These are phyloP conservation scores for Oryza meyeriana DNA, from an alignment of 176 grass and related monocot genomes.

Conservation along the genomic window DNA sequence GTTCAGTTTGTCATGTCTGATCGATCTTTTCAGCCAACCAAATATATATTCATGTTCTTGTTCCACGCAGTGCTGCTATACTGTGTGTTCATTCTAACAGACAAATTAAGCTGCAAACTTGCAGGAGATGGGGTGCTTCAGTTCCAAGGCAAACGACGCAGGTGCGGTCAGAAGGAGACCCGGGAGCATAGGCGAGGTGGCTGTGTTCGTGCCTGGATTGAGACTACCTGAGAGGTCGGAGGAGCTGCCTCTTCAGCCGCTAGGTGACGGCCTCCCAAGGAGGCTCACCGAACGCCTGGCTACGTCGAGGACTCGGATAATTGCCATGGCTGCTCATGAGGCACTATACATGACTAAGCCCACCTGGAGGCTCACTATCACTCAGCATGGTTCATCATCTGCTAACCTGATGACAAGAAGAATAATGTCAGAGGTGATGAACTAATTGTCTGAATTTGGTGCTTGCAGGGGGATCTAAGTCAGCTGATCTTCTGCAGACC, in stretches of 20 bases:
- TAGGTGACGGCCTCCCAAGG: conserved; percentile 45
- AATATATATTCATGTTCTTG: not conserved
- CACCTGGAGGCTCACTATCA: conserved; percentile 46
- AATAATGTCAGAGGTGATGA: not conserved
- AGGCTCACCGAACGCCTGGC: conserved; percentile 50
- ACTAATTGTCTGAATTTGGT: not conserved
- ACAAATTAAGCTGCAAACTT: not conserved
- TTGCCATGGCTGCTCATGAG: conserved; percentile 62
- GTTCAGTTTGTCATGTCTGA: not conserved
- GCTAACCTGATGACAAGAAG: not conserved
- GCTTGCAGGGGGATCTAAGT: conserved; percentile 48
- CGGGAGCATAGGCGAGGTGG: conserved; percentile 80
- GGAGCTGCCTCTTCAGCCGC: conserved; percentile 49
- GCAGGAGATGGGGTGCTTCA: conserved; percentile 70
- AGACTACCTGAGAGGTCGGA: conserved; percentile 62
- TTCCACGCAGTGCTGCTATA: not conserved
- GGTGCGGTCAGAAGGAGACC: conserved; percentile 45
- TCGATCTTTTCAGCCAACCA: too few species aligned
- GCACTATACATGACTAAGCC: conserved; percentile 54
- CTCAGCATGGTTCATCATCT: conserved; percentile 56
- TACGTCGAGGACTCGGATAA: conserved; percentile 43
- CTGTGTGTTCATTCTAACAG: not conserved
- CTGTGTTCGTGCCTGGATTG: conserved; percentile 78
- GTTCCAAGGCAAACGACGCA: conserved; percentile 53
- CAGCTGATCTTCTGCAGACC: conserved; percentile 60